phyloP scores from a whole-genome alignment of 345 rosid species.

The Rhizophora mangle region DNA sequence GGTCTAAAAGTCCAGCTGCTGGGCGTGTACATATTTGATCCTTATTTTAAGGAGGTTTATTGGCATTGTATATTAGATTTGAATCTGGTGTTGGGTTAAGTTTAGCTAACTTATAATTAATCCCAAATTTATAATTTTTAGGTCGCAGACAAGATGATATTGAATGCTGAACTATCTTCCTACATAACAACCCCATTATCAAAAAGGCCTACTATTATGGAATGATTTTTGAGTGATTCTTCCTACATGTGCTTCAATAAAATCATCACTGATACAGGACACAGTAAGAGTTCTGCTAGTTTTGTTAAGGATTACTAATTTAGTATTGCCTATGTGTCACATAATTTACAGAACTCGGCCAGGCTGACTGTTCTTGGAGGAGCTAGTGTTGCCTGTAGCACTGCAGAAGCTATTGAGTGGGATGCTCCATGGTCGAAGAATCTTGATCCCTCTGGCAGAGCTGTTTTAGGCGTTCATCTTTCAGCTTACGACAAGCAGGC shows the following conservation, averaged over 20 bases:
- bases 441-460: slow-evolving; percentile 40
- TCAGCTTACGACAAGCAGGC: slow-evolving; percentile 51
- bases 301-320: neutral
- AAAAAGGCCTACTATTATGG: slow-evolving; percentile 58
- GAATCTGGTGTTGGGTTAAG: too few species aligned
- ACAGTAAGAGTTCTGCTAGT: neutral
- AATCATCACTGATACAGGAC: neutral
- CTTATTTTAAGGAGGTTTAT: neutral
- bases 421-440: slow-evolving; percentile 78
- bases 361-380: slow-evolving; percentile 84
- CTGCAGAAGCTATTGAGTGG: slow-evolving; percentile 86
- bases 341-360: slow-evolving; percentile 62
- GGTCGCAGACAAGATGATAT: slow-evolving; percentile 63
- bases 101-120: too few species aligned
- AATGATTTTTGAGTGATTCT: slow-evolving; percentile 85
- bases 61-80: too few species aligned
- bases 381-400: slow-evolving; percentile 82
- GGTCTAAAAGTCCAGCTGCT: too few species aligned
- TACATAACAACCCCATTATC: slow-evolving; percentile 71
- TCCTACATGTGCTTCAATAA: slow-evolving; percentile 34
- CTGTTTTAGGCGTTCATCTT: slow-evolving; percentile 73
- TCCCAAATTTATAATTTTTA: slow-evolving; percentile 15
- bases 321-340: neutral
- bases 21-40: too few species aligned
- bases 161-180: slow-evolving; percentile 62